A percentile compares a stretch with the other conserved stretches of the same genome.
Evolutionary conservation across 257 asterid genomes (phyloP).

Genomic region (Galeopsis tetrahit): DNA sequence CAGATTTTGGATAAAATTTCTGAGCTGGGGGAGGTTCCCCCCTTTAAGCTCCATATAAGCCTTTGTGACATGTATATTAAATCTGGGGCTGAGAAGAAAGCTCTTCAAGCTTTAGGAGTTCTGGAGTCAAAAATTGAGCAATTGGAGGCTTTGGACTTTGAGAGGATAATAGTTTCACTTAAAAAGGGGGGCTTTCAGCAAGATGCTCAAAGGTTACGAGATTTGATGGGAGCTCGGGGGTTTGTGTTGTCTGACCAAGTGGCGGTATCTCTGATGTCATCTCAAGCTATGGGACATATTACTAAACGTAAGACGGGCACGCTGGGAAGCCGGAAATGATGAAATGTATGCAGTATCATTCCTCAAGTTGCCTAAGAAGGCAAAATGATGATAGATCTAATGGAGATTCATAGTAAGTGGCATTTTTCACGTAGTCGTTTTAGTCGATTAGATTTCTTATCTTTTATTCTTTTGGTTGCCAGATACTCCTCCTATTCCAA

Average conservation of each 20-base stretch:
- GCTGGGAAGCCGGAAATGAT: constrained; percentile 19
- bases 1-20: constrained; percentile 74
- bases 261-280: constrained; percentile 17
- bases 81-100: constrained; percentile 70
- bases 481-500: no score
- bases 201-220: constrained; percentile 63
- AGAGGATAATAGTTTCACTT: constrained; percentile 66
- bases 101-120: constrained; percentile 79
- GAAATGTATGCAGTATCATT: constrained; percentile 9
- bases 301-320: constrained; percentile 23
- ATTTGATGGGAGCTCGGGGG: constrained; percentile 67
- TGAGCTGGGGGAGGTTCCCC: constrained; percentile 75
- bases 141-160: constrained; percentile 57
- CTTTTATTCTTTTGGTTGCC: constrained; percentile 8
- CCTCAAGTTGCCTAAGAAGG: constrained; percentile 23
- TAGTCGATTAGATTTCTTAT: constrained; percentile 13
- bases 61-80: constrained; percentile 80
- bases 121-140: constrained; percentile 74
- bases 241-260: constrained; percentile 31
- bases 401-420: constrained; percentile 17
- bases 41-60: constrained; percentile 65
- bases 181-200: constrained; percentile 56
- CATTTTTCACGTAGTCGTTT: constrained; percentile 11
- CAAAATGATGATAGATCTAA: constrained; percentile 18
- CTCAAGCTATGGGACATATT: constrained; percentile 28